These are phyloP conservation scores for Dictyostelium intermedium DNA, from an alignment of 78 protist genomes.

Conservation along the genomic window DNA sequence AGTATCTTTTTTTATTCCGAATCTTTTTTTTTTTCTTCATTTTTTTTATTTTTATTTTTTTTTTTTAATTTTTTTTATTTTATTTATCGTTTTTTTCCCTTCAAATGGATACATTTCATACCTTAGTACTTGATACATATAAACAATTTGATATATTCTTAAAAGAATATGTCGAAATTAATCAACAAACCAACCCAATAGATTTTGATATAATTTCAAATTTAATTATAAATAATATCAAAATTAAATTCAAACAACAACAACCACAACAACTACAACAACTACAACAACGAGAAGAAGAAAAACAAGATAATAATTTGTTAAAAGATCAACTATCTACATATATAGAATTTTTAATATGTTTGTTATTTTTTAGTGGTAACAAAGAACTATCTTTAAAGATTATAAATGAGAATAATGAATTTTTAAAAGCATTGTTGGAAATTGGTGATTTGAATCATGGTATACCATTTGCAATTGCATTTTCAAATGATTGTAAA, in stretches of 20 bases:
- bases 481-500: conserved; percentile 3
- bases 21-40: neutral
- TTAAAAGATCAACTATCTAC: neutral
- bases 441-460: neutral
- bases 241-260: neutral
- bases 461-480: conserved; percentile 41
- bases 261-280: neutral
- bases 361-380: conserved; percentile 35
- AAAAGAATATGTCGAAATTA: neutral
- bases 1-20: no score
- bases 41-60: neutral
- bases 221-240: neutral
- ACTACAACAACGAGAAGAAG: neutral
- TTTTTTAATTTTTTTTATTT: neutral
- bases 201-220: neutral
- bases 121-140: conserved; percentile 10
- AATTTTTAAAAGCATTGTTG: neutral
- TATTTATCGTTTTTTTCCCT: neutral
- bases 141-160: conserved; percentile 13
- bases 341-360: conserved; percentile 15
- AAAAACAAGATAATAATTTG: neutral
- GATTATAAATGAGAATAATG: neutral
- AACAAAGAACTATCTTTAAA: neutral
- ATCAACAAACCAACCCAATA: neutral
- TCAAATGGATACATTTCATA: conserved; percentile 45